Conservation (phyloP, 192 early-diverging fungal species). For the Coemansia aciculifera region DNA sequence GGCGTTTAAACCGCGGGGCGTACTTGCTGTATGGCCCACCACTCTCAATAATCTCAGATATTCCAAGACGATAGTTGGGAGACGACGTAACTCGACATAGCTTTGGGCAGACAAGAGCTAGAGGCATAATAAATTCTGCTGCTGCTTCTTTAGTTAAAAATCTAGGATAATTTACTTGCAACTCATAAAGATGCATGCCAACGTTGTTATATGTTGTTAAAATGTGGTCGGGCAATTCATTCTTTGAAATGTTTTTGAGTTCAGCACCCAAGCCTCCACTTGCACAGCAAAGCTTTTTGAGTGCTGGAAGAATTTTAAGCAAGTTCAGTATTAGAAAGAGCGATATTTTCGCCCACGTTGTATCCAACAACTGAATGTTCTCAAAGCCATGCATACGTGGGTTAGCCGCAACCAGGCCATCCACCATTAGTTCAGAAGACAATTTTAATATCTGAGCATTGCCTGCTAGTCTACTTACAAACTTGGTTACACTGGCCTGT, state of each 20-base stretch:
- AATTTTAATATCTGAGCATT: neutral
- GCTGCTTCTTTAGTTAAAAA: neutral
- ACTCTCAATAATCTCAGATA: neutral
- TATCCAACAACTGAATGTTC: neutral
- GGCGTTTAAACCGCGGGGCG: neutral
- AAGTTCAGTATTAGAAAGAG: neutral
- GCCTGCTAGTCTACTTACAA: neutral
- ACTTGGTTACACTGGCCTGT: neutral
- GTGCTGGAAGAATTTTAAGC: neutral
- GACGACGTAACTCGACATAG: neutral
- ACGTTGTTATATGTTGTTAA: neutral
- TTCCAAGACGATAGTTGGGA: neutral
- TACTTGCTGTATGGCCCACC: slow-evolving; percentile 4
- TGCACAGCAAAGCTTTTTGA: neutral
- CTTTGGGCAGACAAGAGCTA: neutral
- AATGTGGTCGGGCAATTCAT: neutral
- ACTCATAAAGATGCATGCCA: neutral
- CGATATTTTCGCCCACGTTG: neutral
- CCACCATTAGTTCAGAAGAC: too few relatives aligned
- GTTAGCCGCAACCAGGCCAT: neutral
- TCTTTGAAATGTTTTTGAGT: neutral
- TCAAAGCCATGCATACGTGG: neutral
- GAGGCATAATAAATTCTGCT: neutral
- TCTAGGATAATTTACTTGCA: neutral
- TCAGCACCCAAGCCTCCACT: neutral